Evolutionary conservation across 2,329 filamentous ascomycete genomes (phyloP).

Genomic region (Trichophyton verrucosum): DNA sequence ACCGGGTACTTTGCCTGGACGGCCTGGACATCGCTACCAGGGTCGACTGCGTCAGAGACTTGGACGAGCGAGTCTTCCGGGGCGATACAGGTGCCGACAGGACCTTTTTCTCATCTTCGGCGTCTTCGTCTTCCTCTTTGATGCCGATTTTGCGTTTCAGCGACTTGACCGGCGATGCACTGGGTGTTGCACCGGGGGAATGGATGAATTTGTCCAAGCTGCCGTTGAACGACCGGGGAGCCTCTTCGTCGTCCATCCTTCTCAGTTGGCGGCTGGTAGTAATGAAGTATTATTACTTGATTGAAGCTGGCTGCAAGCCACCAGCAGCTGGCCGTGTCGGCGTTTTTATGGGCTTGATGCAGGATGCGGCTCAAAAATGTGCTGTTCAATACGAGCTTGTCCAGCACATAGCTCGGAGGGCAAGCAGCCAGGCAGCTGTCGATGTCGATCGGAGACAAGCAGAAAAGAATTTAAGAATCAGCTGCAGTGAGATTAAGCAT

Average conservation of each 20-base stretch:
- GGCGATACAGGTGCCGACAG: constrained; percentile 3
- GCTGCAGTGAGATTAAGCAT: no score
- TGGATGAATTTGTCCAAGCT: constrained; percentile 25
- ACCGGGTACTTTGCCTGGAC: background rate
- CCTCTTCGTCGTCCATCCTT: constrained; percentile 11
- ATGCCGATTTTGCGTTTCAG: constrained; percentile 11
- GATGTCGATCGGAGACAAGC: background rate
- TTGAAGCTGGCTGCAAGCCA: background rate
- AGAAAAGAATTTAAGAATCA: background rate
- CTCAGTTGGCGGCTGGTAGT: background rate
- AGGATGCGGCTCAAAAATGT: background rate
- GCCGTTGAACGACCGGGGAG: constrained; percentile 24
- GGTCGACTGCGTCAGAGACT: constrained; percentile 2
- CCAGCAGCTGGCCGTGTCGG: background rate
- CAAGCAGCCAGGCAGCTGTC: background rate
- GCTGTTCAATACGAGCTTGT: background rate
- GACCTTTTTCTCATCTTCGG: background rate
- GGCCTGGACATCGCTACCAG: background rate
- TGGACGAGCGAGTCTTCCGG: background rate
- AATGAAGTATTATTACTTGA: background rate
- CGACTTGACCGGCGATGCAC: constrained; percentile 1
- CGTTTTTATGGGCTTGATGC: background rate
- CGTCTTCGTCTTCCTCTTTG: constrained; percentile 3
- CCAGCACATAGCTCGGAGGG: background rate
- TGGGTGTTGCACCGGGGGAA: constrained; percentile 7